Percentiles rank a stretch among this genome's conserved stretches.
Evolutionary conservation across 257 asterid species (phyloP).

Genomic region (Primulina eburnea): DNA sequence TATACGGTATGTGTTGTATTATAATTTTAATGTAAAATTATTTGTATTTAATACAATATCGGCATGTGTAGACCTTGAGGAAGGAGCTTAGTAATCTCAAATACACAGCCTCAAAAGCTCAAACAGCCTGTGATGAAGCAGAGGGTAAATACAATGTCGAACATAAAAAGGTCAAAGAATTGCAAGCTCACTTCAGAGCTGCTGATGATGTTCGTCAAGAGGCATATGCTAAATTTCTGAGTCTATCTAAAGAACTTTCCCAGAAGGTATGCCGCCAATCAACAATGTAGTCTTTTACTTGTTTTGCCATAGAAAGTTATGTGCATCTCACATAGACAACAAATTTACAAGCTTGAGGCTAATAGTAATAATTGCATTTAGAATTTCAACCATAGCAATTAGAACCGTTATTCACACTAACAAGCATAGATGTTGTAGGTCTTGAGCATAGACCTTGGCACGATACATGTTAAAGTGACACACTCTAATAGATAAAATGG

Average conservation of each 20-base stretch:
- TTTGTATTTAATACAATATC: conserved; percentile 21
- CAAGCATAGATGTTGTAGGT: too few relatives aligned
- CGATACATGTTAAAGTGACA: background rate
- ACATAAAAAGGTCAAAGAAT: conserved; percentile 58
- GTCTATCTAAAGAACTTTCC: conserved; percentile 53
- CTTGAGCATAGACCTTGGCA: too few relatives aligned
- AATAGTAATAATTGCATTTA: background rate
- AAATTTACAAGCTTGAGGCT: too few relatives aligned
- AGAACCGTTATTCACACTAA: too few relatives aligned
- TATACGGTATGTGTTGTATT: too few relatives aligned
- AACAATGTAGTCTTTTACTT: conserved; percentile 17
- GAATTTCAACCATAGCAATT: background rate
- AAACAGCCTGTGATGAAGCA: conserved; percentile 55
- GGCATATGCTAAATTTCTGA: conserved; percentile 60
- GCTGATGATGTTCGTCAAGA: conserved; percentile 87
- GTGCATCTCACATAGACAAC: background rate
- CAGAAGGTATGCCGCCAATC: conserved; percentile 58
- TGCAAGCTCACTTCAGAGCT: conserved; percentile 60
- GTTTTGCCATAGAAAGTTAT: conserved; percentile 10
- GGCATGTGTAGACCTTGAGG: conserved; percentile 51
- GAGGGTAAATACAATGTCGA: conserved; percentile 63
- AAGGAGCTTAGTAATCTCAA: conserved; percentile 81
- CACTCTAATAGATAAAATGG: too few relatives aligned
- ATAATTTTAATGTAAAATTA: too few relatives aligned
- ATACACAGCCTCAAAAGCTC: conserved; percentile 52